Evolutionary conservation across 2,329 filamentous ascomycete species (phyloP).

Genomic region (Trichoderma harzianum): DNA sequence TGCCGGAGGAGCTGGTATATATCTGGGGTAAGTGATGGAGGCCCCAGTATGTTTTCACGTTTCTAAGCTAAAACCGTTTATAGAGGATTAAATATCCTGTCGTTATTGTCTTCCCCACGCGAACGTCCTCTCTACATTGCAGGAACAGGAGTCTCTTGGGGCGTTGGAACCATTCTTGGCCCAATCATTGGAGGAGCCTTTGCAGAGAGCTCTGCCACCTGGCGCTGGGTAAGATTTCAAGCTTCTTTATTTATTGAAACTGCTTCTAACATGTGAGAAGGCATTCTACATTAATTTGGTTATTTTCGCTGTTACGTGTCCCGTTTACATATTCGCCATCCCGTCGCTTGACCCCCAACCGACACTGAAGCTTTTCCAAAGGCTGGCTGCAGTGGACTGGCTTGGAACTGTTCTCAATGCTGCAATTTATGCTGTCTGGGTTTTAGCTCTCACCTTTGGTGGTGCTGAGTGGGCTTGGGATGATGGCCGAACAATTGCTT

Average conservation of each 20-base stretch:
- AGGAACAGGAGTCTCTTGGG: neutral
- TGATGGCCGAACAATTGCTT: neutral
- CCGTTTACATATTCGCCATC: neutral
- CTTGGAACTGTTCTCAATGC: neutral
- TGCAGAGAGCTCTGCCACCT: neutral
- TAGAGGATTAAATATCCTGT: neutral
- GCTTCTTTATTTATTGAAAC: neutral
- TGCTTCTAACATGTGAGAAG: neutral
- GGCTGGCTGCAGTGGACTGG: neutral
- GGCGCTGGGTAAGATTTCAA: neutral
- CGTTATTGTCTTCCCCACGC: neutral
- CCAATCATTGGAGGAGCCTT: neutral
- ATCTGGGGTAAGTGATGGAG: neutral
- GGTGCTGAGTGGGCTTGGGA: neutral
- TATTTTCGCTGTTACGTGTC: neutral
- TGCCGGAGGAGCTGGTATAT: neutral
- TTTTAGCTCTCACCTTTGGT: neutral
- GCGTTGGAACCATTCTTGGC: neutral
- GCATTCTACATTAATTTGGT: neutral
- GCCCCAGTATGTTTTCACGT: neutral
- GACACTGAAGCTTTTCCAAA: neutral
- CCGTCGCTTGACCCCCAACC: neutral
- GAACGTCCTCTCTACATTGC: neutral
- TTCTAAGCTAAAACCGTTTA: neutral
- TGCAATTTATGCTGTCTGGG: neutral